phyloP scores from a whole-genome alignment of 352 stramenopile species.

The Pythium insidiosum region DNA sequence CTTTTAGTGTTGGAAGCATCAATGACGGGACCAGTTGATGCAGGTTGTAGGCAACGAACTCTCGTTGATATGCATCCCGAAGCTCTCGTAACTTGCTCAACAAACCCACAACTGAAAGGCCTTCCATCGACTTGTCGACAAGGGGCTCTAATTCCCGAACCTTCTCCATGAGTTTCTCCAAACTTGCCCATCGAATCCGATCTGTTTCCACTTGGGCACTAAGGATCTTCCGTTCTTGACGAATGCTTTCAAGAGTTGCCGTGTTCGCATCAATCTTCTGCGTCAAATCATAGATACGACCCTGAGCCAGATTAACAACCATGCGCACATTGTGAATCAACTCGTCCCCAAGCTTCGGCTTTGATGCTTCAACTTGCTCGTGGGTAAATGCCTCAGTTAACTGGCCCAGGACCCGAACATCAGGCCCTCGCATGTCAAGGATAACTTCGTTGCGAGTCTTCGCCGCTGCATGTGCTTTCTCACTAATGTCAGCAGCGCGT shows the following conservation, averaged over 20 bases:
- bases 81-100: conserved; percentile 32
- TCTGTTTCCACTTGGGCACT: conserved; percentile 50
- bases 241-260: conserved; percentile 39
- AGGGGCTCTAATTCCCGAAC: conserved; percentile 31
- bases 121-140: conserved; percentile 10
- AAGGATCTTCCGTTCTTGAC: conserved; percentile 61
- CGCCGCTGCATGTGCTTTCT: conserved; percentile 29
- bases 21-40: conserved; percentile 63
- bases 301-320: conserved; percentile 80
- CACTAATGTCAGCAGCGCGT: conserved; percentile 55
- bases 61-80: conserved; percentile 33
- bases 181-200: conserved; percentile 32
- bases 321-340: conserved; percentile 89
- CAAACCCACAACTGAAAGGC: conserved; percentile 26
- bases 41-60: conserved; percentile 75
- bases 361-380: conserved; percentile 28
- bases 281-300: conserved; percentile 65
- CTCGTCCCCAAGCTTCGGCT: conserved; percentile 83
- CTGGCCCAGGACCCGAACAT: conserved; percentile 62
- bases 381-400: conserved; percentile 50
- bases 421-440: conserved; percentile 85
- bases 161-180: conserved; percentile 38
- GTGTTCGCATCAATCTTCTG: conserved; percentile 55
- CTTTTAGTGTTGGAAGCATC: conserved; percentile 48
- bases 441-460: conserved; percentile 60